Conservation (phyloP, 2,329 filamentous ascomycete species). For the Phialophora tarda region DNA sequence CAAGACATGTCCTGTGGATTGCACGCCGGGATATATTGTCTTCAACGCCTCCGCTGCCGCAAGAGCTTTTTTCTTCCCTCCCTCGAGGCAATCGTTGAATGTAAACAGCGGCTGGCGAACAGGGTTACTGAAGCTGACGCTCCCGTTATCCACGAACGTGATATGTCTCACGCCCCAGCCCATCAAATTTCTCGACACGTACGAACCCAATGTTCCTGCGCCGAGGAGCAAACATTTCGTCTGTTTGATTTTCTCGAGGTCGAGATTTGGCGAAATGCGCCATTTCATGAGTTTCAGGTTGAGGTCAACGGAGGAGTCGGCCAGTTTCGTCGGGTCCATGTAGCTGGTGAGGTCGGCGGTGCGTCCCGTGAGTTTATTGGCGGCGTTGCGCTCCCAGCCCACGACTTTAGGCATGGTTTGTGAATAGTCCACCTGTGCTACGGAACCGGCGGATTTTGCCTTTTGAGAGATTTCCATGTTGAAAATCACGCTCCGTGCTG, state of each 20-base stretch:
- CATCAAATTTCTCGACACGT: slow-evolving; percentile 88
- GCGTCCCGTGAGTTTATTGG: slow-evolving; percentile 77
- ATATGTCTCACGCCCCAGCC: slow-evolving; percentile 96
- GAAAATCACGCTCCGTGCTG: slow-evolving; percentile 80
- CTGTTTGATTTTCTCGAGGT: slow-evolving; percentile 86
- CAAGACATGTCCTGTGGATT: slow-evolving; percentile 77
- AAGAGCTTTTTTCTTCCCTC: slow-evolving; percentile 81
- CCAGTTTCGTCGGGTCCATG: slow-evolving; percentile 84
- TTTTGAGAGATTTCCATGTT: slow-evolving; percentile 52
- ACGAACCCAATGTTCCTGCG: slow-evolving; percentile 90
- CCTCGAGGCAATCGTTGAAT: slow-evolving; percentile 85
- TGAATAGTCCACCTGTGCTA: slow-evolving; percentile 11
- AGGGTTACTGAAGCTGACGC: slow-evolving; percentile 94
- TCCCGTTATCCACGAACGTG: slow-evolving; percentile 92
- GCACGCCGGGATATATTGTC: slow-evolving; percentile 89
- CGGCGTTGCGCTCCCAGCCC: slow-evolving; percentile 87
- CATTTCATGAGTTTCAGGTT: slow-evolving; percentile 99
- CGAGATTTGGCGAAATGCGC: slow-evolving; percentile 86
- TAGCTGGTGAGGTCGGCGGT: slow-evolving; percentile 86
- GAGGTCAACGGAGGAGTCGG: slow-evolving; percentile 92
- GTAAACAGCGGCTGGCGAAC: slow-evolving; percentile 92
- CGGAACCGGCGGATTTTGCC: slow-evolving; percentile 31
- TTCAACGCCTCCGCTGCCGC: slow-evolving; percentile 79
- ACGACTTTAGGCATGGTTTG: slow-evolving; percentile 80
- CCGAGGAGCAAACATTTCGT: slow-evolving; percentile 90